Conservation (phyloP, 2,329 filamentous ascomycete genomes). For the Ophiostoma tasmaniense region DNA sequence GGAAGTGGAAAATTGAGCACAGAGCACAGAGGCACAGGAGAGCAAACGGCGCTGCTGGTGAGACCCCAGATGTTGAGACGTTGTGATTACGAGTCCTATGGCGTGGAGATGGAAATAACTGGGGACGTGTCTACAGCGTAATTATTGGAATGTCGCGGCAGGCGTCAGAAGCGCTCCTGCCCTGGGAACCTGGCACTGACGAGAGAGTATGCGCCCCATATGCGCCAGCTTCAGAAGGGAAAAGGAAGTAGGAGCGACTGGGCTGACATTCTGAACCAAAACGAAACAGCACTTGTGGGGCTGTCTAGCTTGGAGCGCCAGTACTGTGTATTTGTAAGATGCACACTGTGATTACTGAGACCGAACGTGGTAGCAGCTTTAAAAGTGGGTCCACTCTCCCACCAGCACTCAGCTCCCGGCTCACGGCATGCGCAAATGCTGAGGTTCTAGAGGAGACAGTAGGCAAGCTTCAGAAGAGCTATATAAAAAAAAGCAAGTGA, state of each 20-base stretch:
- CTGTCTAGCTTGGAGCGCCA: neutral
- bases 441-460: neutral
- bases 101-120: neutral
- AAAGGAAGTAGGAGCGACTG: neutral
- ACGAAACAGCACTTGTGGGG: neutral
- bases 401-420: neutral
- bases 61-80: slow-evolving; percentile 12
- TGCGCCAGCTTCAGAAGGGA: neutral
- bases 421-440: neutral
- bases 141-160: neutral
- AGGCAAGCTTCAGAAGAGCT: neutral
- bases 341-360: neutral
- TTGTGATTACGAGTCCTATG: slow-evolving; percentile 14
- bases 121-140: neutral
- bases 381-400: neutral
- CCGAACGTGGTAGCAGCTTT: neutral
- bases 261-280: neutral
- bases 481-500: neutral
- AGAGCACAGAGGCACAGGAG: neutral
- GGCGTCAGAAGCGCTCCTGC: neutral
- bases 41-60: neutral
- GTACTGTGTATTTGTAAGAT: neutral
- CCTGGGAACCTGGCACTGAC: too few relatives aligned
- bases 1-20: neutral
- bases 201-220: neutral